These are phyloP conservation scores for Symbiodinium natans DNA, from an alignment of 73 alveolate species.

Conservation along the genomic window DNA sequence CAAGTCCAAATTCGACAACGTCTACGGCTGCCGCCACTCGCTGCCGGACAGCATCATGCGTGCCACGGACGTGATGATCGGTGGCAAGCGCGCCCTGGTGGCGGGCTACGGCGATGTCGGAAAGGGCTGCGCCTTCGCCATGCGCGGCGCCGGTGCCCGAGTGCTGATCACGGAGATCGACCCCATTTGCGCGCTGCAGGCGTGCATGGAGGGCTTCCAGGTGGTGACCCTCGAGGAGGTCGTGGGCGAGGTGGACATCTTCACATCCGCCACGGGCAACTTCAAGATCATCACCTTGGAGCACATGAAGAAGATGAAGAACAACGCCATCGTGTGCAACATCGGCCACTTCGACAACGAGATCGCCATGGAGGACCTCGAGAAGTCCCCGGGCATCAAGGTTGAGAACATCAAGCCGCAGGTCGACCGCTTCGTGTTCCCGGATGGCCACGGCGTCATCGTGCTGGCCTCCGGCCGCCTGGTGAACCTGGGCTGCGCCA, in stretches of 20 bases:
- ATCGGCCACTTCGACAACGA: slow-evolving; percentile 99
- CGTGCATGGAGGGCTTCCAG: slow-evolving; percentile 98
- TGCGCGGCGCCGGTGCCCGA: slow-evolving; percentile 98
- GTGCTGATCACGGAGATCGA: slow-evolving; percentile 98
- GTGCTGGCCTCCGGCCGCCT: slow-evolving; percentile 98
- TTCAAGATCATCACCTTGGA: slow-evolving; percentile 97
- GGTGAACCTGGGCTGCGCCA: slow-evolving; percentile 99
- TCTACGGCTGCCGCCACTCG: slow-evolving; percentile 99
- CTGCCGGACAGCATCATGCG: slow-evolving; percentile 99
- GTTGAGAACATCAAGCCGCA: slow-evolving; percentile 97
- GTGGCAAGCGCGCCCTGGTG: slow-evolving; percentile 98
- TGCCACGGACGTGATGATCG: slow-evolving; percentile 99
- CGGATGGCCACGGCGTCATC: slow-evolving; percentile 98
- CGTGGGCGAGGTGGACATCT: slow-evolving; percentile 97
- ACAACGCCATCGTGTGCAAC: slow-evolving; percentile 98
- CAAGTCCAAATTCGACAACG: slow-evolving; percentile 97
- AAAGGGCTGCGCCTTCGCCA: slow-evolving; percentile 98
- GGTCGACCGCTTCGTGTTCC: slow-evolving; percentile 98
- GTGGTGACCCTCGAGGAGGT: slow-evolving; percentile 97
- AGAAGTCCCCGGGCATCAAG: slow-evolving; percentile 96
- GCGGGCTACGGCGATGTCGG: slow-evolving; percentile 99
- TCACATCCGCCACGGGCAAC: slow-evolving; percentile 98
- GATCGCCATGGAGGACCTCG: slow-evolving; percentile 98
- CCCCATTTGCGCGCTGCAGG: slow-evolving; percentile 99
- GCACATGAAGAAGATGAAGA: slow-evolving; percentile 98